Evolutionary conservation across 2,329 filamentous ascomycete species (phyloP).

Genomic region (Delphinella strobiligena): DNA sequence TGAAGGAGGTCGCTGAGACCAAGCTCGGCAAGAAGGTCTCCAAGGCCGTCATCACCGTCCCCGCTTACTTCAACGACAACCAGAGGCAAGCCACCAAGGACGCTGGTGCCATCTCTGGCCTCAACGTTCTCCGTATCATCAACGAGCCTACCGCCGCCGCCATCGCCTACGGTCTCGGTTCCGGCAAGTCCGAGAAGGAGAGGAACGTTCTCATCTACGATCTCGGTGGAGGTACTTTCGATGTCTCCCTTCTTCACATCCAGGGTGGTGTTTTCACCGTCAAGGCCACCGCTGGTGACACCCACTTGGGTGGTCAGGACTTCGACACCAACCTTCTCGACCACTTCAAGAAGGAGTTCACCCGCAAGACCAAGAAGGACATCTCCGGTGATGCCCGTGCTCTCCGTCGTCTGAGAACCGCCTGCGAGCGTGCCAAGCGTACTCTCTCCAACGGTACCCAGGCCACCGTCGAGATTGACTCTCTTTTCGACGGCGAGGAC

Average conservation of each 20-base stretch:
- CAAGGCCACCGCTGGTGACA: constrained; percentile 96
- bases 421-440: constrained; percentile 99
- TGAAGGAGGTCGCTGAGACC: constrained; percentile 97
- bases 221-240: constrained; percentile 99
- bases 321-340: constrained; percentile 95
- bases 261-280: constrained; percentile 99
- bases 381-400: constrained; percentile 77
- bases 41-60: constrained; percentile 98
- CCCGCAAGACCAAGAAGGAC: constrained; percentile 64
- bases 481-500: constrained; percentile 94
- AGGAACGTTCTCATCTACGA: constrained; percentile 99
- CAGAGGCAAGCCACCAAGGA: constrained; percentile 99
- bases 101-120: constrained; percentile 89
- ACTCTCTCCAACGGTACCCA: constrained; percentile 95
- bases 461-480: constrained; percentile 97
- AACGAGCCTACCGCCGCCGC: constrained; percentile 98
- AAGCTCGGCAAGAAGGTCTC: constrained; percentile 98
- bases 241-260: constrained; percentile 98
- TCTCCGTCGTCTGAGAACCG: constrained; percentile 88
- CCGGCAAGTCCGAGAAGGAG: constrained; percentile 86
- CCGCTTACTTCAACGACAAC: constrained; percentile 99
- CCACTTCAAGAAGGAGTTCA: constrained; percentile 94
- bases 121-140: constrained; percentile 99
- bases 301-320: constrained; percentile 88
- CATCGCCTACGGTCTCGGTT: constrained; percentile 94